phyloP scores from a whole-genome alignment of 148 eudicot species.

The Linanthus parryae region DNA sequence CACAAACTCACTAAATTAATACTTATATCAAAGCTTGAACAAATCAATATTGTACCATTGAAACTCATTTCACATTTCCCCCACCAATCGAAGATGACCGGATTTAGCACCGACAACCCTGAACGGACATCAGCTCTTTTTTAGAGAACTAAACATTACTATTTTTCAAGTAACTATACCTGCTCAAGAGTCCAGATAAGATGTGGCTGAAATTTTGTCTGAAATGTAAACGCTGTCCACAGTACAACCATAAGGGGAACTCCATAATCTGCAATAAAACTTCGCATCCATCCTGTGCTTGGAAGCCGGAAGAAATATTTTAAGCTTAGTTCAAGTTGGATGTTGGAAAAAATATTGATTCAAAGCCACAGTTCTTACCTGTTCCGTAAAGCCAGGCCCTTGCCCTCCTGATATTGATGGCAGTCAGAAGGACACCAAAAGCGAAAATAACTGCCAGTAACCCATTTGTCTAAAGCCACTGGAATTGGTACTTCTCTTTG shows the following conservation, averaged over 20 bases:
- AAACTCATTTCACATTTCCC: too few species aligned
- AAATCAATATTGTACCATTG: too few species aligned
- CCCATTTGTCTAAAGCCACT: constrained; percentile 68
- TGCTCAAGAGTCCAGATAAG: too few species aligned
- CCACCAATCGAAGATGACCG: too few species aligned
- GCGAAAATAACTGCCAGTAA: constrained; percentile 57
- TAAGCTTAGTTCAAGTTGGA: background rate
- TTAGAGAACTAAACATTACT: too few species aligned
- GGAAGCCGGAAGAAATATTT: constrained; percentile 4
- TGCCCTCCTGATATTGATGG: constrained; percentile 57
- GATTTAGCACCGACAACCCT: too few species aligned
- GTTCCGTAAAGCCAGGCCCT: constrained; percentile 79
- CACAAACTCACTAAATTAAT: too few species aligned
- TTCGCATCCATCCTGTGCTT: constrained; percentile 49
- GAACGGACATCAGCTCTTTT: too few species aligned
- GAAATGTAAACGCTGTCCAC: constrained; percentile 77
- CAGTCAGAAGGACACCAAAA: constrained; percentile 59
- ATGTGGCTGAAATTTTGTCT: too few species aligned
- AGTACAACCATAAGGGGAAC: constrained; percentile 66
- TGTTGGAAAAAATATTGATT: background rate
- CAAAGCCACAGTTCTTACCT: constrained; percentile 46
- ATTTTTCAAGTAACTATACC: too few species aligned
- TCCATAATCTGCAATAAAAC: constrained; percentile 83
- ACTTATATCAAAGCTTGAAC: too few species aligned
- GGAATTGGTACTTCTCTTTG: constrained; percentile 31